Evolutionary conservation across 2,329 filamentous ascomycete genomes (phyloP).

Genomic region (Fusarium continuum): DNA sequence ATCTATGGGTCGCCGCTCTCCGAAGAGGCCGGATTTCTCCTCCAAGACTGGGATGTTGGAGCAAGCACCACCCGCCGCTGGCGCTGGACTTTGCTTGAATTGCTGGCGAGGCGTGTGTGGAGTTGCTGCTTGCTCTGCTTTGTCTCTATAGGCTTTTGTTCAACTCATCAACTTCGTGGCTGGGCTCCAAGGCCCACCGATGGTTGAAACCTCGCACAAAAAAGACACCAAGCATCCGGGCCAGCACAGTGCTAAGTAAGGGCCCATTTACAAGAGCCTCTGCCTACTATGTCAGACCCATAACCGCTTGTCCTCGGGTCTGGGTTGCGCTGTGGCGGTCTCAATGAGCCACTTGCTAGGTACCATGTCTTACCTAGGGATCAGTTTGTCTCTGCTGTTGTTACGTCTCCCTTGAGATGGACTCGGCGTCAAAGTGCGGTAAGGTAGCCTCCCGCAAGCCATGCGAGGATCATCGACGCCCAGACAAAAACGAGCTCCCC

Average conservation of each 20-base stretch:
- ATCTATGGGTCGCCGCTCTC: conserved; percentile 34
- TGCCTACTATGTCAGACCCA: conserved; percentile 25
- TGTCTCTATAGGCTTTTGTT: conserved; percentile 8
- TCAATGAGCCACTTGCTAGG: conserved; percentile 39
- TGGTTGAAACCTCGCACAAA: conserved; percentile 35
- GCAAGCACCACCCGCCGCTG: conserved; percentile 30
- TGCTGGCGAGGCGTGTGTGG: conserved; percentile 14
- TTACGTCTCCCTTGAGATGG: conserved; percentile 33
- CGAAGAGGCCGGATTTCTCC: conserved; percentile 34
- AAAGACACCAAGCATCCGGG: conserved; percentile 25
- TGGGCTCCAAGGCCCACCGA: conserved; percentile 27
- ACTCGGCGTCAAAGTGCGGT: conserved; percentile 30
- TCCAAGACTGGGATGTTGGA: conserved; percentile 32
- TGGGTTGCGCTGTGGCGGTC: conserved; percentile 42
- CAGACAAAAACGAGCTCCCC: conserved; percentile 17
- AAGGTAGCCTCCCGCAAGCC: conserved; percentile 17
- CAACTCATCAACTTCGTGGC: conserved; percentile 29
- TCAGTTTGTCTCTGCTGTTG: conserved; percentile 29
- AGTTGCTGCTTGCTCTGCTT: conserved; percentile 2
- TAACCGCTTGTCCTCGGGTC: conserved; percentile 35
- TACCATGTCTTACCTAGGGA: conserved; percentile 40
- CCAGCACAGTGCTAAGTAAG: conserved; percentile 37
- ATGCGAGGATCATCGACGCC: conserved; percentile 20
- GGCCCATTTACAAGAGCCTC: conserved; percentile 19
- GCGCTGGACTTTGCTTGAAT: conserved; percentile 20